These are phyloP conservation scores for Calocera viscosa DNA, from an alignment of 768 basidiomycete species.

Conservation along the genomic window DNA sequence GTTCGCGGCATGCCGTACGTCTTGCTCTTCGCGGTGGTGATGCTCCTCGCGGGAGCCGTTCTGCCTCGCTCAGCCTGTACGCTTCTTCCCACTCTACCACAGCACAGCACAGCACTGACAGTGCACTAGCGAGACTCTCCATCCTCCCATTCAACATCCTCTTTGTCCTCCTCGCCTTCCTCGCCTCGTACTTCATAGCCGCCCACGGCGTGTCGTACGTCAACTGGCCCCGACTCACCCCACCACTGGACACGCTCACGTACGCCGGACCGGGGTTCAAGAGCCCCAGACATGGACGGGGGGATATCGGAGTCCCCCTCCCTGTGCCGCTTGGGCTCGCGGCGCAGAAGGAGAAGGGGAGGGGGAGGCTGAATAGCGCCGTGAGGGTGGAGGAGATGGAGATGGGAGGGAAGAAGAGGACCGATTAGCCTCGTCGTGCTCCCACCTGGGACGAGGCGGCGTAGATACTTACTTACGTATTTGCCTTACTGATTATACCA, in stretches of 20 bases:
- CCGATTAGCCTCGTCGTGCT: too few relatives aligned
- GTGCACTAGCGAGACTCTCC: conserved; percentile 45
- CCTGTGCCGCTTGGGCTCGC: conserved; percentile 22
- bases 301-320: conserved; percentile 41
- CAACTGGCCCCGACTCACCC: conserved; percentile 79
- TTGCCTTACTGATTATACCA: too few relatives aligned
- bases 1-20: conserved; percentile 64
- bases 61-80: conserved; percentile 76
- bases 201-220: conserved; percentile 90
- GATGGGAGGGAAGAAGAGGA: conserved; percentile 67
- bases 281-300: conserved; percentile 57
- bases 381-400: conserved; percentile 57
- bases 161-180: conserved; percentile 46
- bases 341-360: conserved; percentile 21
- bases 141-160: conserved; percentile 75
- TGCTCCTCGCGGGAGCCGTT: conserved; percentile 77
- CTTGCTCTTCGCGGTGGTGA: conserved; percentile 67
- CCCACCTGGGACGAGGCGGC: too few relatives aligned
- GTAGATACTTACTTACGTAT: too few relatives aligned
- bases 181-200: conserved; percentile 59
- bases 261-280: conserved; percentile 77
- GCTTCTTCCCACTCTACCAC: too few relatives aligned
- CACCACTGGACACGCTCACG: conserved; percentile 63
- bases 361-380: conserved; percentile 29
- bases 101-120: neutral